These are phyloP conservation scores for Colletotrichum sp. DNA, from an alignment of 2,329 filamentous ascomycete species.

Conservation along the genomic window DNA sequence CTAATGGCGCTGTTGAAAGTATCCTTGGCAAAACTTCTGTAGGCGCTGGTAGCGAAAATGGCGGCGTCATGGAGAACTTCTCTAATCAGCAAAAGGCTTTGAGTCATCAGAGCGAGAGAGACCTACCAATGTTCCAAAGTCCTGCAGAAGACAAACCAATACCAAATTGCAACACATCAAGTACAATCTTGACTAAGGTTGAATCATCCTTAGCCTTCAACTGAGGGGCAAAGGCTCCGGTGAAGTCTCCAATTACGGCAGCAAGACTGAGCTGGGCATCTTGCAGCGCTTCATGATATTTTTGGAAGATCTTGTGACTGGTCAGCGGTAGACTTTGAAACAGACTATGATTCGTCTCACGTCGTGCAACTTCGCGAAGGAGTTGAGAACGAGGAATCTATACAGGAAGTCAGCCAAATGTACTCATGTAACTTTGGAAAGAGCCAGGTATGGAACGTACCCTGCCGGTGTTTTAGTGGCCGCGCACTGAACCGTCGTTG, in stretches of 20 bases:
- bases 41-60: not conserved
- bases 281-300: slow-evolving; percentile 1
- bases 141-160: not conserved
- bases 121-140: not conserved
- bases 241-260: not conserved
- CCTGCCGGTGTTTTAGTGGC: not conserved
- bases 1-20: not conserved
- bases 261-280: not conserved
- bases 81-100: not conserved
- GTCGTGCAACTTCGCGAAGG: not conserved
- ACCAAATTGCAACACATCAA: not conserved
- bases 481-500: not conserved
- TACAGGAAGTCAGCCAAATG: not conserved
- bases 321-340: not conserved
- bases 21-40: not conserved
- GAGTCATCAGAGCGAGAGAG: not conserved
- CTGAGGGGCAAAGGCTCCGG: not conserved
- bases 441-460: not conserved
- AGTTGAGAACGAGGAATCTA: not conserved
- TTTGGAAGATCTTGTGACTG: not conserved
- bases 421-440: no score
- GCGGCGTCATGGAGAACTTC: not conserved
- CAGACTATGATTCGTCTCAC: not conserved
- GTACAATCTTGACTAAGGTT: not conserved
- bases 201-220: not conserved